phyloP scores from a whole-genome alignment of 495 filamentous ascomycete genomes.

The Xylaria intraflava region DNA sequence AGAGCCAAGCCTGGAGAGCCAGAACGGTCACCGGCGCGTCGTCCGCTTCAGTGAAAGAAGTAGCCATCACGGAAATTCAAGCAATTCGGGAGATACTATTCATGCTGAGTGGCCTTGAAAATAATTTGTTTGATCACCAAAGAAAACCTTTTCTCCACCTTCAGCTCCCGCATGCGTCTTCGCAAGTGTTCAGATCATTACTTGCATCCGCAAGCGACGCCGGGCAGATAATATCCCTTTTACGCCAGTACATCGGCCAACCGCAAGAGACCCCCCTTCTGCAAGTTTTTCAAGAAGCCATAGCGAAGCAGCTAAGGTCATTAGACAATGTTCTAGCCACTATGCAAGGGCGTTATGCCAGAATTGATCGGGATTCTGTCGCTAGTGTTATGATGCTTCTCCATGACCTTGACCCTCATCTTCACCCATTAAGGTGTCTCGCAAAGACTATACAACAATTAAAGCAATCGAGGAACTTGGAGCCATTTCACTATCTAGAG shows the following conservation, averaged over 20 bases:
- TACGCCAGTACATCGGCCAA: slow-evolving; percentile 28
- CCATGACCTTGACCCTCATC: slow-evolving; percentile 48
- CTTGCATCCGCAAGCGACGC: slow-evolving; percentile 35
- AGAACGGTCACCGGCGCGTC: slow-evolving; percentile 14
- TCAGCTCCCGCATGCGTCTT: slow-evolving; percentile 32
- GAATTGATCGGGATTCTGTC: slow-evolving; percentile 38
- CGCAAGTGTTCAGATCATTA: slow-evolving; percentile 37
- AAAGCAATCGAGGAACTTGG: slow-evolving; percentile 30
- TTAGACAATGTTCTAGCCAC: slow-evolving; percentile 40
- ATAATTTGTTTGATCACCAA: slow-evolving; percentile 56
- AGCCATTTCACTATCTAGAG: slow-evolving; percentile 60
- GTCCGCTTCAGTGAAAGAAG: slow-evolving; percentile 30
- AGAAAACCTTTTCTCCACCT: slow-evolving; percentile 26
- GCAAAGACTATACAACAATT: slow-evolving; percentile 40
- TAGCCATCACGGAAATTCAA: slow-evolving; percentile 62
- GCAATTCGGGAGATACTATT: slow-evolving; percentile 71
- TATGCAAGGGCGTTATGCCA: slow-evolving; percentile 41
- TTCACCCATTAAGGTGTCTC: slow-evolving; percentile 51
- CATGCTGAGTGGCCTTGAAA: slow-evolving; percentile 77
- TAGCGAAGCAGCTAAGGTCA: slow-evolving; percentile 33
- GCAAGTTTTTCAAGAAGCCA: slow-evolving; percentile 43
- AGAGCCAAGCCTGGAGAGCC: slow-evolving; percentile 60
- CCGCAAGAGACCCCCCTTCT: slow-evolving; percentile 39
- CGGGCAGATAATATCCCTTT: slow-evolving; percentile 29
- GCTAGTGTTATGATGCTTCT: slow-evolving; percentile 55